Evolutionary conservation across 2,329 filamentous ascomycete species (phyloP).

Genomic region (Cercospora zeae-maydis): DNA sequence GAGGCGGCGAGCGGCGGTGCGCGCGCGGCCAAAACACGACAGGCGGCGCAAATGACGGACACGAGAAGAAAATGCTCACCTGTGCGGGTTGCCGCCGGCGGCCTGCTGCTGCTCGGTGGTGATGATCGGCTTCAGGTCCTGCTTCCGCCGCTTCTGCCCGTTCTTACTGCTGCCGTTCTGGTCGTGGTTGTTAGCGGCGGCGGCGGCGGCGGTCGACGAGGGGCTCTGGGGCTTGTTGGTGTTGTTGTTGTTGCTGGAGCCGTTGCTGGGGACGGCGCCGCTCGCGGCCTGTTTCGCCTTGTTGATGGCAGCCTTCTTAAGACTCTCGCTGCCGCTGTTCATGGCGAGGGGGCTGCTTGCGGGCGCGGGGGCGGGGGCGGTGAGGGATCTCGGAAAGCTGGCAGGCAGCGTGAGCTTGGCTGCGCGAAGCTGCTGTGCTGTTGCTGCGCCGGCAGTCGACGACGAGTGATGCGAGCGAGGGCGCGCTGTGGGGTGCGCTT

Average conservation of each 20-base stretch:
- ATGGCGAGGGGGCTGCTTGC: constrained; percentile 16
- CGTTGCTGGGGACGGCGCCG: constrained; percentile 43
- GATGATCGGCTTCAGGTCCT: constrained; percentile 68
- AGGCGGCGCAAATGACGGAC: not conserved
- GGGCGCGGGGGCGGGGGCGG: constrained; percentile 8
- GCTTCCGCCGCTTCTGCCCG: constrained; percentile 72
- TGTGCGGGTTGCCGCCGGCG: constrained; percentile 8
- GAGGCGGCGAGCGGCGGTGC: not conserved
- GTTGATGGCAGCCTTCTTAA: constrained; percentile 57
- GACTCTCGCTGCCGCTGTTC: constrained; percentile 25
- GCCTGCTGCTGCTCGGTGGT: constrained; percentile 57
- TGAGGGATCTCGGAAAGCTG: constrained; percentile 5
- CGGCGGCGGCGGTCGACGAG: not conserved
- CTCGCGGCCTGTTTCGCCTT: constrained; percentile 64
- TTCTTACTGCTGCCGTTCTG: constrained; percentile 33
- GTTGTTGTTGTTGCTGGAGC: not conserved
- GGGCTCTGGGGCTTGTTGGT: constrained; percentile 41
- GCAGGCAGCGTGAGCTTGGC: constrained; percentile 5
- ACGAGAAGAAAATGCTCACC: constrained; percentile 3
- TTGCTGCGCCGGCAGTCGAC: not conserved
- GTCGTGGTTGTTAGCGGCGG: not conserved
- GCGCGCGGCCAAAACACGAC: not conserved
- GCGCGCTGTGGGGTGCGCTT: constrained; percentile 12
- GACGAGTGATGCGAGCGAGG: constrained; percentile 7
- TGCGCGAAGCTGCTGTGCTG: constrained; percentile 9